Conservation (phyloP, 805 yeast species). For the Ogataea methanolica region DNA sequence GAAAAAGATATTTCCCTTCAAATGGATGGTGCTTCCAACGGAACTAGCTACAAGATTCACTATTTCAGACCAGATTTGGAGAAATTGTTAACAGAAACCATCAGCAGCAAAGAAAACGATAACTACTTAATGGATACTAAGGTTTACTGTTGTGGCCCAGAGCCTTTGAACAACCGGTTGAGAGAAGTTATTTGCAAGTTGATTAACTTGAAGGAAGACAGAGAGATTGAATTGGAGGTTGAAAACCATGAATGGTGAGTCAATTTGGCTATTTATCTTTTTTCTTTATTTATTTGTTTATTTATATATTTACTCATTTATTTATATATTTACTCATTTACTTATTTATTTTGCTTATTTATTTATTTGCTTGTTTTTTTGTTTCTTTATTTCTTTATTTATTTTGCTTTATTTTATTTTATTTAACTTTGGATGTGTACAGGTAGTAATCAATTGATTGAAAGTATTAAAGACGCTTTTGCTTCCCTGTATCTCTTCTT, state of each 20-base stretch:
- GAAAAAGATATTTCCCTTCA: neutral
- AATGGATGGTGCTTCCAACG: no score
- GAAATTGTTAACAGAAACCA: slow-evolving; percentile 1
- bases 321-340: no score
- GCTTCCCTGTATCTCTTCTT: no score
- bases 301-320: no score
- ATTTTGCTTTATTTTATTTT: neutral
- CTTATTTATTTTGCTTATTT: no score
- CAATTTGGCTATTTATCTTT: no score
- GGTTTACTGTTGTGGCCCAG: slow-evolving; percentile 8
- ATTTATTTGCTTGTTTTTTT: no score
- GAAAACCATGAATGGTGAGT: slow-evolving; percentile 12
- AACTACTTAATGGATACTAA: neutral
- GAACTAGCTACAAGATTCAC: neutral
- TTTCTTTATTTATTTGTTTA: no score
- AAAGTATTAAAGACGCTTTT: no score
- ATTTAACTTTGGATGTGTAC: neutral
- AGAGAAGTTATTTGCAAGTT: neutral
- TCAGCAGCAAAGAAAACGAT: neutral
- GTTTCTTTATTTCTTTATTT: neutral
- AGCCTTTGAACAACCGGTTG: neutral
- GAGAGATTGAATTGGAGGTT: slow-evolving; percentile 1
- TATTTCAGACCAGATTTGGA: slow-evolving; percentile 3
- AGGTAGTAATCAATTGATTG: no score
- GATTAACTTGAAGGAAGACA: neutral